Conservation (phyloP, 2,329 filamentous ascomycete genomes). For the Aspergillus brunneoviolaceus region DNA sequence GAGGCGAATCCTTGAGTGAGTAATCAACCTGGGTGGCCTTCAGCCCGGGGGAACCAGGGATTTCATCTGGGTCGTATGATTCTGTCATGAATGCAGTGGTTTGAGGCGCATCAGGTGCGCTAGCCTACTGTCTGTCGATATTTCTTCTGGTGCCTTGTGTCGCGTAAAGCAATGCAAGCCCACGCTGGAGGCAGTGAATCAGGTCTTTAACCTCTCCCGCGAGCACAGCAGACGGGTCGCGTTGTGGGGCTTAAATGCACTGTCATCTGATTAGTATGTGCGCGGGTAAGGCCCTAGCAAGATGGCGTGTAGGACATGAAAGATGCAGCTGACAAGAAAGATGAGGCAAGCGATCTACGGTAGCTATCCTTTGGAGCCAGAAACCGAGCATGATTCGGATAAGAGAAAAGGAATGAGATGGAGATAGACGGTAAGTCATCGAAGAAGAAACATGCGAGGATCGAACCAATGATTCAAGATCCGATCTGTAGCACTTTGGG, state of each 20-base stretch:
- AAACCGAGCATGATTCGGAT: not conserved
- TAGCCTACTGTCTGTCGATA: slow-evolving; percentile 7
- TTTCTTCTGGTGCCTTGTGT: not conserved
- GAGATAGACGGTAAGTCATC: not conserved
- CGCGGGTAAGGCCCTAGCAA: not conserved
- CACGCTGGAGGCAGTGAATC: not conserved
- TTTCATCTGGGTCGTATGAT: slow-evolving; percentile 44
- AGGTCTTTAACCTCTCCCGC: not conserved
- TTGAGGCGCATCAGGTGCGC: slow-evolving; percentile 31
- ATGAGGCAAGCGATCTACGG: not conserved
- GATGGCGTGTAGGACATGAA: not conserved
- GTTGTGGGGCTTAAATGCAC: not conserved
- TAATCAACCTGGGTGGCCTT: slow-evolving; percentile 32
- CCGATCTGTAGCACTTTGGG: not conserved
- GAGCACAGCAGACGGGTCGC: not conserved
- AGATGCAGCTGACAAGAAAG: not conserved
- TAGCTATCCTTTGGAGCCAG: not conserved
- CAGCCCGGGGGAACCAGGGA: slow-evolving; percentile 39
- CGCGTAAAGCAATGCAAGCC: not conserved
- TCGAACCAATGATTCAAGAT: not conserved
- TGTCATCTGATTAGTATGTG: slow-evolving; percentile 5
- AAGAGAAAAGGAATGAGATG: not conserved
- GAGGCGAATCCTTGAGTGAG: slow-evolving; percentile 29
- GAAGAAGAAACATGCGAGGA: not conserved
- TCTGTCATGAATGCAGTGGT: slow-evolving; percentile 37